Base-by-base conservation (phyloP, 2,329 filamentous ascomycete species). In the Aspergillus intermedius region DNA sequence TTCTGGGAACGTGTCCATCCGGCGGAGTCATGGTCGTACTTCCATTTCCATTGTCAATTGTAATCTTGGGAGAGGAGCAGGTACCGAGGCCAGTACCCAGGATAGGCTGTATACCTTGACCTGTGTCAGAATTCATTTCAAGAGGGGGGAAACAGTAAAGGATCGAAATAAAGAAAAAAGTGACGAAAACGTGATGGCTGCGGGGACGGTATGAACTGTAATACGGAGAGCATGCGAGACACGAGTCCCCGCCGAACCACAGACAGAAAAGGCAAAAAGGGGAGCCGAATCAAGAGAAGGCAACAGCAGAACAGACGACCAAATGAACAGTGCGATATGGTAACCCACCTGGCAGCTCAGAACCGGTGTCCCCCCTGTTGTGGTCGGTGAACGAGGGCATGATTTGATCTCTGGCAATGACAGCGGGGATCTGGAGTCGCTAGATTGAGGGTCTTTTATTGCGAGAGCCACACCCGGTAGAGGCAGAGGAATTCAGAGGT, bases 371-470 rank as follows among this genome's bases (percentile, higher is more conserved):
- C 48, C 44, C 48, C 25, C 37, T 17, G 46, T 54, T 53, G 44
- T 59, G 53, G 49, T 63, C 60, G 50, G 59, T 56, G 55, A 63
- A 55, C 45, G 62, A 64, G 47, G 62, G 62, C 61, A 63, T 65
- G 49, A 37, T 17, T 37, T n/a, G 34, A 37, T 40, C 37, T 40
- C 37, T 30, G 10, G 25, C 9, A 30, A 30, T 30, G 25, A 30
- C 10, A 30, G 25, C 25, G 25, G 25, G 25, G 25, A n/a, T 35
- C 34, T 35, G 34, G 34, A 17, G 25, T 30, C 9, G 34, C 34
- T 35, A 40, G 12, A 19, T 22, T 40, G 15, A 40, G 37, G 37
- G 37, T 40, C 37, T 35, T 10, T 3, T 4, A 30, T 30, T 12
- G 10, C 32, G 46, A 30, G 25, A 10, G 9, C 9, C 25, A 28